Percentiles rank a stretch among this genome's conserved stretches.
Evolutionary conservation across 768 basidiomycete genomes (phyloP).

Genomic region (Mycena olivaceomarginata): DNA sequence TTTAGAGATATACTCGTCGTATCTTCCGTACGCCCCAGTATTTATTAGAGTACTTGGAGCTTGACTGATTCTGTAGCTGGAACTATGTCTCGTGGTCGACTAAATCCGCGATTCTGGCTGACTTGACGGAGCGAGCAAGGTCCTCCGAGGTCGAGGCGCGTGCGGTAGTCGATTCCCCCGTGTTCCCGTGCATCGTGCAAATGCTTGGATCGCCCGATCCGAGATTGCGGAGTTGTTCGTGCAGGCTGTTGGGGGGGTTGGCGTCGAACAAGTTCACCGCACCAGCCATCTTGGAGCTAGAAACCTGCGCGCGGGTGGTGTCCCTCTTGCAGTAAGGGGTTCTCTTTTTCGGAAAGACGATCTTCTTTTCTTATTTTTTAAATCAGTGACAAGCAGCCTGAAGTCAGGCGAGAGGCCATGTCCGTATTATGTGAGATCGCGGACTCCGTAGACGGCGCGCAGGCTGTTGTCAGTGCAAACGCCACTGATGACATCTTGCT

Average conservation of each 20-base stretch:
- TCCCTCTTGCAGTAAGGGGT: background rate
- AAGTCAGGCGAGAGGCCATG: background rate
- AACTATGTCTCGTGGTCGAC: background rate
- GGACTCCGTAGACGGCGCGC: background rate
- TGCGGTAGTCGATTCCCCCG: background rate
- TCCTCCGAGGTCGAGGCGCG: background rate
- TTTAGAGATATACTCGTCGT: background rate
- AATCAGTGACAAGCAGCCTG: background rate
- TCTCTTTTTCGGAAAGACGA: background rate
- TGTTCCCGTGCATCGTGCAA: background rate
- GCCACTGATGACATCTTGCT: no score
- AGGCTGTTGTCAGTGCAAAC: background rate
- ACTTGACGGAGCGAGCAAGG: background rate
- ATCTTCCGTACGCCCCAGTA: background rate
- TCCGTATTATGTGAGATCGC: background rate
- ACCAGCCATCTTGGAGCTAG: background rate
- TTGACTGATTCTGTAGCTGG: background rate
- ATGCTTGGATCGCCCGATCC: background rate
- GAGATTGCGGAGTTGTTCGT: background rate
- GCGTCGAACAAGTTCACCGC: background rate
- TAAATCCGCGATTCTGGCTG: background rate
- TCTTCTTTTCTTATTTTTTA: background rate
- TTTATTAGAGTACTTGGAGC: background rate
- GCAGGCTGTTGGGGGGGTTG: background rate
- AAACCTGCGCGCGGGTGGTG: background rate